Percentiles rank a stretch among this genome's conserved stretches.
Evolutionary conservation across 257 asterid genomes (phyloP).

Genomic region (Fraxinus quadrangulata): DNA sequence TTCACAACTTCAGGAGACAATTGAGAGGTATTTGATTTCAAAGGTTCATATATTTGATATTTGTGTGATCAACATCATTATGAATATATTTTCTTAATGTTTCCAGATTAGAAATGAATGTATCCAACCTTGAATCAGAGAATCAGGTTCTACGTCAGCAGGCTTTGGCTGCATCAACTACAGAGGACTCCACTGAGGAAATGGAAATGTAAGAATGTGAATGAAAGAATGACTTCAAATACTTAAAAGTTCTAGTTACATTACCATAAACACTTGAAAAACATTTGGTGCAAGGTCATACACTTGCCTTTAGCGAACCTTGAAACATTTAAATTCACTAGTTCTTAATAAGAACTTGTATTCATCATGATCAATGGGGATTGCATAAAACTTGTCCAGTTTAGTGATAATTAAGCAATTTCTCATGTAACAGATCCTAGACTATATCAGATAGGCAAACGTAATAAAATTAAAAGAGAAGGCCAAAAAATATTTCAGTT

Average conservation of each 20-base stretch:
- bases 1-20: conserved; percentile 71
- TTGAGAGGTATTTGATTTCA: conserved; percentile 62
- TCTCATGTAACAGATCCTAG: background rate
- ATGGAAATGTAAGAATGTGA: conserved; percentile 63
- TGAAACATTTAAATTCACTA: background rate
- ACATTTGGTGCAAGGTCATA: conserved; percentile 9
- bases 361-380: background rate
- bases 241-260: conserved; percentile 14
- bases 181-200: conserved; percentile 72
- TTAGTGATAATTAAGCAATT: background rate
- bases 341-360: conserved; percentile 5
- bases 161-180: conserved; percentile 74
- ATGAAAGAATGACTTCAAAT: conserved; percentile 21
- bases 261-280: conserved; percentile 21
- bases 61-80: conserved; percentile 24
- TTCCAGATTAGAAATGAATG: conserved; percentile 68
- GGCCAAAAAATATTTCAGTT: conserved; percentile 5
- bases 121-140: conserved; percentile 88
- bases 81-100: conserved; percentile 30
- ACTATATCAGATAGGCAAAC: conserved; percentile 12
- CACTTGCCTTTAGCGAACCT: conserved; percentile 4
- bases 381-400: background rate
- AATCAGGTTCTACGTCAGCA: conserved; percentile 93
- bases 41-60: conserved; percentile 20
- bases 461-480: conserved; percentile 7